Evolutionary conservation across 2,329 filamentous ascomycete species (phyloP), one percentile per base, ranked within the genome.

Genomic region (Cryphonectria carpinicola): DNA sequence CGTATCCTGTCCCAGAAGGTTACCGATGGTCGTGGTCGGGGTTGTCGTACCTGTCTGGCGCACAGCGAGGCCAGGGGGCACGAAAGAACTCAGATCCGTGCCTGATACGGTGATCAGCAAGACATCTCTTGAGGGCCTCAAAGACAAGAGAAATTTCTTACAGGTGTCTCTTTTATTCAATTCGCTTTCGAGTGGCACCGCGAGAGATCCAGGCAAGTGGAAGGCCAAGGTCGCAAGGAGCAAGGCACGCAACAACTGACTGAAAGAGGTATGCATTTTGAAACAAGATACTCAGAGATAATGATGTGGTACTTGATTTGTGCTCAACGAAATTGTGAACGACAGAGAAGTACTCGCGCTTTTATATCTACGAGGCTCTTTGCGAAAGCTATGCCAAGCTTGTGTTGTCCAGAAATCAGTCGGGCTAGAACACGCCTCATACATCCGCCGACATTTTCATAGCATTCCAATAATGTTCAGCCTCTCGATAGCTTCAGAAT

Each of bases 11-110:
- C 17, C 58, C 2, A 61, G 19, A 4, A 61, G 58, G 22, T 61
- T 61, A 14, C 58, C 58, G 58, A 61, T 61, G 11, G 58, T 61
- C 32, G 58, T 61, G 11, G 32, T 61, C 32, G 58, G 22, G 7
- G 35, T 11, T 11, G 58, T 61, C 3, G 58, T 39, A 10, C 11
- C 58, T 19, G 58, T 14, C 56, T 61, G 58, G 19, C 32, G 58
- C 32, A 39, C 58, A 39, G 19, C 32, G 19, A 61, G 35, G 19
- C 32, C 46, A 1, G 7, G 46, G 22, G 46, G 7, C 8, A n/a
- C 17, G 3, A 61, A n/a, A n/a, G 32, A 22, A n/a, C 35, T 61
- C 58, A 61, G 58, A 32, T 61, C 58, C 58, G 58, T 61, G 32
- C 58, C 35, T 61, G 58, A 22, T 32, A 19, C 3, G 14, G 2